Percentiles rank a stretch among this genome's conserved stretches.
Evolutionary conservation across 345 rosid genomes (phyloP).

Genomic region (Gossypium thurberi): DNA sequence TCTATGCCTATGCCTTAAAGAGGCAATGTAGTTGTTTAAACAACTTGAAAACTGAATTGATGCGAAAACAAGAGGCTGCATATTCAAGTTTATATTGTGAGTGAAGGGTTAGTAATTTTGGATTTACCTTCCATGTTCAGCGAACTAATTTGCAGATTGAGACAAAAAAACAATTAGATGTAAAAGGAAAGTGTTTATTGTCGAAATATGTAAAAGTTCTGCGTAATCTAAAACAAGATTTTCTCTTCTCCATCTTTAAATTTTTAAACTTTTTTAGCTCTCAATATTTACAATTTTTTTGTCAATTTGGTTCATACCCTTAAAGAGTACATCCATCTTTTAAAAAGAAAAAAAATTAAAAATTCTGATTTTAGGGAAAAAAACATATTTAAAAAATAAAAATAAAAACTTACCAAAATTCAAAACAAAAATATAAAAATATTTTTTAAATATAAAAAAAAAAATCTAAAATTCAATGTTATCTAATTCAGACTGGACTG

Average conservation of each 20-base stretch:
- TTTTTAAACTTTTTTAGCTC: no score
- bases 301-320: no score
- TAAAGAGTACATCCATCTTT: not conserved
- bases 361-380: no score
- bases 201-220: not conserved
- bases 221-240: slow-evolving; percentile 6
- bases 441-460: no score
- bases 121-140: not conserved
- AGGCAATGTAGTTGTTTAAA: not conserved
- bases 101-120: not conserved
- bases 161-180: not conserved
- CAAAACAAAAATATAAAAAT: no score
- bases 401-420: no score
- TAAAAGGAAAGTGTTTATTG: not conserved
- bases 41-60: not conserved
- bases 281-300: no score
- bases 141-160: not conserved
- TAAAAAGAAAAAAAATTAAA: not conserved
- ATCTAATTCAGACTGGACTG: no score
- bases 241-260: not conserved
- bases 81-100: not conserved
- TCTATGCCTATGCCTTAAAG: not conserved
- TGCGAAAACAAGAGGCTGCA: not conserved
- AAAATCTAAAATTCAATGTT: no score
- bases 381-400: no score